A percentile compares a stretch with the other conserved stretches of the same genome.
Evolutionary conservation across 805 yeast genomes (phyloP).

Genomic region (Torulaspora gathmanii): DNA sequence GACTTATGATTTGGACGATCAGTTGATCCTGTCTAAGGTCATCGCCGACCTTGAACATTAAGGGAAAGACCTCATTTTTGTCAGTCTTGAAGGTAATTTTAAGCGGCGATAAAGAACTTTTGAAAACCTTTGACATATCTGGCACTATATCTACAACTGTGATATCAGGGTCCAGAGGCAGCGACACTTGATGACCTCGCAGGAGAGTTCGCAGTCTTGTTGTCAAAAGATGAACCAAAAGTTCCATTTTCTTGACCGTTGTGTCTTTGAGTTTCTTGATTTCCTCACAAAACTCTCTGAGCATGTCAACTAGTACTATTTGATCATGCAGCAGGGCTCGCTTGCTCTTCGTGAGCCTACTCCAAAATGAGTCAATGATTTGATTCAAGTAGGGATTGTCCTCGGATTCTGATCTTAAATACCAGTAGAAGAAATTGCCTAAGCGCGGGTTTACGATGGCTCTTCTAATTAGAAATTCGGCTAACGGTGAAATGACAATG

Average conservation of each 20-base stretch:
- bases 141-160: conserved; percentile 72
- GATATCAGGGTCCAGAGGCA: conserved; percentile 82
- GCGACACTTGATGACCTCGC: conserved; percentile 47
- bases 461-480: conserved; percentile 68
- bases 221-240: conserved; percentile 46
- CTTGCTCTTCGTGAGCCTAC: conserved; percentile 29
- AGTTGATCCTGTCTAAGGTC: conserved; percentile 95
- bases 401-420: conserved; percentile 78
- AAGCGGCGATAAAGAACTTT: conserved; percentile 84
- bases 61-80: conserved; percentile 52
- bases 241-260: conserved; percentile 69
- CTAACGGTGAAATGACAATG: conserved; percentile 52
- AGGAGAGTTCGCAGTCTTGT: conserved; percentile 40
- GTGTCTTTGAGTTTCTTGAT: conserved; percentile 68
- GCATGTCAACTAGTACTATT: conserved; percentile 58
- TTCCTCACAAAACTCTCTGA: conserved; percentile 60
- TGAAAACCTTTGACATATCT: conserved; percentile 79
- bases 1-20: conserved; percentile 84
- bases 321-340: conserved; percentile 47
- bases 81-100: conserved; percentile 70
- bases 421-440: conserved; percentile 89
- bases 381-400: conserved; percentile 53
- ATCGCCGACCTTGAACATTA: conserved; percentile 93
- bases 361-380: conserved; percentile 44
- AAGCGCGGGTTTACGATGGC: conserved; percentile 60